Percentiles rank a stretch among this genome's conserved stretches.
These are phyloP conservation scores for Echria macrotheca DNA, from an alignment of 495 filamentous ascomycete species.

Conservation along the genomic window DNA sequence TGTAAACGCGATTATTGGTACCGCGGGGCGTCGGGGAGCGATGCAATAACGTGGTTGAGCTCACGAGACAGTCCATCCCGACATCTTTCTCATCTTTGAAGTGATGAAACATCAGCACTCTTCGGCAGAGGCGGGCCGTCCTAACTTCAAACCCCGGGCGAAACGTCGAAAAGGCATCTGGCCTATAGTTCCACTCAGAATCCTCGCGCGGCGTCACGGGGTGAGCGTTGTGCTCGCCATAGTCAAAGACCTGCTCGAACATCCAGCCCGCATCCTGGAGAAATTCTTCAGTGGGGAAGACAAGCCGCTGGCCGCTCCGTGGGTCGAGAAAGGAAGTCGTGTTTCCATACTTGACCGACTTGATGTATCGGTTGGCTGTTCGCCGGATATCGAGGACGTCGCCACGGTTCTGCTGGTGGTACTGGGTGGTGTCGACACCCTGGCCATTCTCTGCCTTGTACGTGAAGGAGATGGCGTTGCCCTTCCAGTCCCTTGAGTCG, in stretches of 20 bases:
- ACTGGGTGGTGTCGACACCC: no score
- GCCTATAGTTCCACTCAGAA: no score
- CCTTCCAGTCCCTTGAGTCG: neutral
- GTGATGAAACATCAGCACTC: conserved; percentile 34
- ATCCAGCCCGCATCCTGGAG: conserved; percentile 24
- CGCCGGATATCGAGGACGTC: neutral
- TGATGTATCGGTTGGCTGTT: neutral
- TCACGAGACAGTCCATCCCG: conserved; percentile 18
- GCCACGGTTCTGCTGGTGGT: neutral
- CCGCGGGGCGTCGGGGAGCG: no score
- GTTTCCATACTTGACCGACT: conserved; percentile 8
- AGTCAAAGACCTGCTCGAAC: conserved; percentile 35
- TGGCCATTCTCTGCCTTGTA: conserved; percentile 3
- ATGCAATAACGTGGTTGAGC: conserved; percentile 17
- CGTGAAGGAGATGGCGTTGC: neutral
- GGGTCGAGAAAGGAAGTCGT: neutral
- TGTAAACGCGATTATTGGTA: no score
- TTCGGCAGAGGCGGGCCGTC: conserved; percentile 29
- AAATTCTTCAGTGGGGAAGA: no score
- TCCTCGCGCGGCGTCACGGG: no score
- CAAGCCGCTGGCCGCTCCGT: neutral
- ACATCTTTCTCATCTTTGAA: conserved; percentile 16
- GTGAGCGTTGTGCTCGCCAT: conserved; percentile 32
- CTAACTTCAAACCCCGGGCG: conserved; percentile 26
- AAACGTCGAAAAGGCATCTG: conserved; percentile 30